A percentile compares a stretch with the other conserved stretches of the same genome.
These are phyloP conservation scores for Dujonia santamariae DNA, from an alignment of 1,139 yeast species.

Conservation along the genomic window DNA sequence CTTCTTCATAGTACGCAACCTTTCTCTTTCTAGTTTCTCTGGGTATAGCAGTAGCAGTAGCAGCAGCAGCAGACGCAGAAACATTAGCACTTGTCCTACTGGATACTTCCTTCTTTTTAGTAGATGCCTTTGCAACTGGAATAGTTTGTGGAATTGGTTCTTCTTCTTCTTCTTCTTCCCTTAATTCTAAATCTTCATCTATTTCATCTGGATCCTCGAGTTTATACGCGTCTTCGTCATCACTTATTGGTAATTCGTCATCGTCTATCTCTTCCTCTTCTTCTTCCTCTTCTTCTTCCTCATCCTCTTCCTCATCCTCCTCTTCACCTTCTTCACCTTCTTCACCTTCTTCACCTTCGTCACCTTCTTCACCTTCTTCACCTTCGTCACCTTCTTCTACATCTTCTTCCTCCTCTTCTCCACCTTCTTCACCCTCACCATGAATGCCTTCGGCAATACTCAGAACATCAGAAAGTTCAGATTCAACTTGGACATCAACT, in stretches of 20 bases:
- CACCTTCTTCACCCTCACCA: constrained; percentile 12
- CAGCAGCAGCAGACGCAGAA: not conserved
- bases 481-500: constrained; percentile 3
- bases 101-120: constrained; percentile 10
- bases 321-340: constrained; percentile 19
- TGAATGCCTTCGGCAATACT: constrained; percentile 7
- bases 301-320: constrained; percentile 21
- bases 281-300: constrained; percentile 19
- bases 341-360: constrained; percentile 15
- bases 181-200: constrained; percentile 37
- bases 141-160: constrained; percentile 10
- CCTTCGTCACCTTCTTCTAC: constrained; percentile 8
- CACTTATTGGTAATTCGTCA: constrained; percentile 21
- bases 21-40: constrained; percentile 30
- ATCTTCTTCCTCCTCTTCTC: constrained; percentile 9
- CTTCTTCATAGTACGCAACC: constrained; percentile 33
- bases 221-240: constrained; percentile 33
- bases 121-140: constrained; percentile 6
- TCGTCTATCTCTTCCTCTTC: constrained; percentile 24
- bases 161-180: constrained; percentile 27
- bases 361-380: constrained; percentile 14
- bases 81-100: constrained; percentile 2
- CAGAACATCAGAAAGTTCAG: constrained; percentile 8
- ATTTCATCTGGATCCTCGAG: constrained; percentile 41
- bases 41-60: constrained; percentile 1